Conservation (phyloP, 345 rosid genomes). For the Gynandropsis gynandra region DNA sequence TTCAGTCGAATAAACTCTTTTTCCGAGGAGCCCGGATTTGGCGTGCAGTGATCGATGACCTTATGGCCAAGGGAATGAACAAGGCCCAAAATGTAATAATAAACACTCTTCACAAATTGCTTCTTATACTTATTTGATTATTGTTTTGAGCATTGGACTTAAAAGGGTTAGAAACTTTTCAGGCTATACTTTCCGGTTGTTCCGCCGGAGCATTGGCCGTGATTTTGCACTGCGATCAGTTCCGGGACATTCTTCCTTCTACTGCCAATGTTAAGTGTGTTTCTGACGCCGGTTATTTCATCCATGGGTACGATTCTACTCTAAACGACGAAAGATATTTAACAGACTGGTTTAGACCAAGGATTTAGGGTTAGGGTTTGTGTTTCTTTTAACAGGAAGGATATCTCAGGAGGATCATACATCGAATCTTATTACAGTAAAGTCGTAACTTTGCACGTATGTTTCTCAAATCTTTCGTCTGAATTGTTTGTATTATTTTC, state of each 20-base stretch:
- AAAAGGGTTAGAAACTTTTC: neutral
- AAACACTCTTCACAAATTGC: neutral
- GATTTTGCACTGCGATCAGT: constrained; percentile 76
- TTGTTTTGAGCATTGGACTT: neutral
- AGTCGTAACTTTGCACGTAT: constrained; percentile 74
- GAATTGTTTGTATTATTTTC: neutral
- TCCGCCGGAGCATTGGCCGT: constrained; percentile 96
- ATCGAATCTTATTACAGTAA: constrained; percentile 51
- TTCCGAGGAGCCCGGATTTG: constrained; percentile 85
- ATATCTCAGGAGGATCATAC: constrained; percentile 55
- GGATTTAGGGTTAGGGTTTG: neutral
- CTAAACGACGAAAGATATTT: too few relatives aligned
- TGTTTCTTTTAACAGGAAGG: constrained; percentile 71
- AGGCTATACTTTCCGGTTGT: constrained; percentile 96
- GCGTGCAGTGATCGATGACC: constrained; percentile 66
- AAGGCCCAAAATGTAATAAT: constrained; percentile 61
- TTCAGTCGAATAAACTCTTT: constrained; percentile 63
- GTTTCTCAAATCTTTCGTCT: neutral
- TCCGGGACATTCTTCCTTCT: constrained; percentile 54
- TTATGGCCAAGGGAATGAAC: constrained; percentile 76
- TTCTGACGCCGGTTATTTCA: constrained; percentile 88
- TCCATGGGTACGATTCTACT: constrained; percentile 89
- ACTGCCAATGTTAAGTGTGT: constrained; percentile 79
- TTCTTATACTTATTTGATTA: neutral
- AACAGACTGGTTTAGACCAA: too few relatives aligned